phyloP scores from a whole-genome alignment of 176 grass and related monocot genomes.

The Avena atlantica region DNA sequence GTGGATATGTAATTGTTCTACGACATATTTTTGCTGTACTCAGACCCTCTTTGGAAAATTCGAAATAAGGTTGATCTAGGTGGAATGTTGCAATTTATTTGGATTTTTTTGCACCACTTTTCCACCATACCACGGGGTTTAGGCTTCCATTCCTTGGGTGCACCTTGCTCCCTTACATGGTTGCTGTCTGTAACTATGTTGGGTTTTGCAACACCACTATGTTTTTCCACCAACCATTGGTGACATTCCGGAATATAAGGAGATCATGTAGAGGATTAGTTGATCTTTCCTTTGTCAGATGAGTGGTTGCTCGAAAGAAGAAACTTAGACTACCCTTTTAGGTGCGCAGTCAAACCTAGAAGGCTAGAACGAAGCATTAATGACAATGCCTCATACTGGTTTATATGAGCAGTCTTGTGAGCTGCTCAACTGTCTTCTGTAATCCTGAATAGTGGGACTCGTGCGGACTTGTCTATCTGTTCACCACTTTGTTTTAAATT shows the following conservation, averaged over 20 bases:
- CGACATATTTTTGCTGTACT: background rate
- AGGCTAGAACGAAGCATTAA: background rate
- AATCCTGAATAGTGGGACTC: background rate
- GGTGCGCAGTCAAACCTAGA: background rate
- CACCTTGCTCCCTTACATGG: background rate
- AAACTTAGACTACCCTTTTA: conserved; percentile 18
- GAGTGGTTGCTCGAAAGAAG: background rate
- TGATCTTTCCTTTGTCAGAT: conserved; percentile 17
- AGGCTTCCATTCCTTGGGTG: background rate
- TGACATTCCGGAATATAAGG: background rate
- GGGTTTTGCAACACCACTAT: background rate
- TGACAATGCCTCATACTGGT: background rate
- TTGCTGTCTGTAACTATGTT: background rate
- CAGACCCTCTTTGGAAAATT: background rate
- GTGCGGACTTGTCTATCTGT: background rate
- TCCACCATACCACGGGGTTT: background rate
- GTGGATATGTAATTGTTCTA: conserved; percentile 9
- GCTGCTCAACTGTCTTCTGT: background rate
- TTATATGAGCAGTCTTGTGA: background rate
- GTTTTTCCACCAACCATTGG: conserved; percentile 1
- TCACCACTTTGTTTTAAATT: background rate
- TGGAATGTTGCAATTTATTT: background rate
- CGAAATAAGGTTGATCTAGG: background rate
- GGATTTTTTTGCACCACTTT: background rate
- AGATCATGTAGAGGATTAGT: background rate